Conservation (phyloP, 768 basidiomycete species). For the Hygrophoropsis aurantiaca region DNA sequence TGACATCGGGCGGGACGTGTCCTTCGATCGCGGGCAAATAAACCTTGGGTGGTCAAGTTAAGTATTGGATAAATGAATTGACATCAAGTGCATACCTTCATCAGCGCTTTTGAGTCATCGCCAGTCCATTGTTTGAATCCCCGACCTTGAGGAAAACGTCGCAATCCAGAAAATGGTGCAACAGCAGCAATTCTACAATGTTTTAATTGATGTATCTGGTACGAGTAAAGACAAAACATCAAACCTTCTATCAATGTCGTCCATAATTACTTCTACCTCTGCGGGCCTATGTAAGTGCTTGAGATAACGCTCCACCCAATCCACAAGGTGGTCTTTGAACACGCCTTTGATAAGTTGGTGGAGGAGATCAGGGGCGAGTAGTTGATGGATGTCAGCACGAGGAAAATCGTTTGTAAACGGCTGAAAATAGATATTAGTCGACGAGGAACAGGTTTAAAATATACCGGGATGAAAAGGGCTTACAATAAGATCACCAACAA, state of each 20-base stretch:
- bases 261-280: conserved; percentile 18
- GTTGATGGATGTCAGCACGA: conserved; percentile 4
- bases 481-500: conserved; percentile 32
- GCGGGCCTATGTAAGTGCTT: conserved; percentile 8
- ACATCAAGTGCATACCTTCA: too few relatives aligned
- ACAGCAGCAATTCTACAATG: conserved; percentile 30
- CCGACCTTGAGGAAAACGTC: conserved; percentile 27
- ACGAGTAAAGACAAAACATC: too few relatives aligned
- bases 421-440: too few relatives aligned
- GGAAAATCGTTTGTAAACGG: conserved; percentile 6
- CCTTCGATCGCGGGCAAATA: conserved; percentile 31
- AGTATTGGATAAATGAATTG: too few relatives aligned
- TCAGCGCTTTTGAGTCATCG: conserved; percentile 36
- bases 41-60: too few relatives aligned
- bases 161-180: conserved; percentile 26
- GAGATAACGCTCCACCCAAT: conserved; percentile 35
- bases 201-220: background rate
- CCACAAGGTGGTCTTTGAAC: conserved; percentile 42
- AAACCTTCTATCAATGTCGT: conserved; percentile 16
- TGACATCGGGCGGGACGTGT: conserved; percentile 28
- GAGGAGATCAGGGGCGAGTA: conserved; percentile 29
- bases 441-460: too few relatives aligned
- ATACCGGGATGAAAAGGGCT: too few relatives aligned
- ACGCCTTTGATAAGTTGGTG: conserved; percentile 43
- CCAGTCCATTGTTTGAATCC: conserved; percentile 38